Base-by-base conservation (phyloP, 164 flowering plant species). In the Magnolia kwangsiensis region DNA sequence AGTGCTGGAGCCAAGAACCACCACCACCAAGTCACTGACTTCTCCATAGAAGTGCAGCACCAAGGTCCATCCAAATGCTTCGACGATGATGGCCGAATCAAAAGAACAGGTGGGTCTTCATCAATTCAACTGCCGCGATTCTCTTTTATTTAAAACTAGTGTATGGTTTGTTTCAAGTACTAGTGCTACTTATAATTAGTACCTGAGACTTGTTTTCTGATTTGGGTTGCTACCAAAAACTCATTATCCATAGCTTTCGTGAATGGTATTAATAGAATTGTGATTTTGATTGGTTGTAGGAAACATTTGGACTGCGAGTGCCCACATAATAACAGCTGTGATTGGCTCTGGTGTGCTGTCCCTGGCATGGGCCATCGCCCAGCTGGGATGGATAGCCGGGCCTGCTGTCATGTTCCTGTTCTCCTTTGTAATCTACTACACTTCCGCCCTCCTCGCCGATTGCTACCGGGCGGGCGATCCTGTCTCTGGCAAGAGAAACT, bases 381-480 rank as follows among this genome's bases (percentile, higher is more conserved):
- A 89, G 81, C 78, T 89, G 4, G 90, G 90, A 11, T 89, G 92
- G 92, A 77, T 89, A 69, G 89, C 86, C 63, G 92, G 92, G 19
- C 89, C 90, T 23, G 72, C 82, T 18, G 86, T 86, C 7, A 83
- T 88, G 87, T 69, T 88, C 72, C 29, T 84, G 77, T 89, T 87
- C 80, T 77, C 89, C 72, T 83, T 87, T 59, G 85, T 88, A 11
- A 87, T 72, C 51, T 84, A 77, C 83, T 88, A 88, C 80, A 85
- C 88, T 69, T 85, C 91, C 0, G 20, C 83, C 7, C 86, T 88
- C 10, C 87, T 89, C 8, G 58, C 89, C 5, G 85, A 80, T 16
- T 89, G 92, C 71, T 89, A 89, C 72, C 84, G 90, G 3, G 51
- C 85, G 3, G 89, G 87, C 0, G 89, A 88, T 74, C 85, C 79